Conservation (phyloP, 495 filamentous ascomycete species). For the Penicillium simplicissimum region DNA sequence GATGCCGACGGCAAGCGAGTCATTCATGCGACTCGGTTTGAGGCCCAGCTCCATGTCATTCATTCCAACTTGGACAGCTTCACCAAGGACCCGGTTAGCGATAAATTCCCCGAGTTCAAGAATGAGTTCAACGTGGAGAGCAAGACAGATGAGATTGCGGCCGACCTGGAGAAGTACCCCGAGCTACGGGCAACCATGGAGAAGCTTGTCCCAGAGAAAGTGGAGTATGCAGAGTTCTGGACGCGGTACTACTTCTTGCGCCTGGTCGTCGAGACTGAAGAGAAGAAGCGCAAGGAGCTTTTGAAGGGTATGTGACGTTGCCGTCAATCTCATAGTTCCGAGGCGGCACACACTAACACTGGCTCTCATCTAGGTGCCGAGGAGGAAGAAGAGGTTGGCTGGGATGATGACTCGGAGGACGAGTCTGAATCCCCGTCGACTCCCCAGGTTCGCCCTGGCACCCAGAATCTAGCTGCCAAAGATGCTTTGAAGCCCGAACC, state of each 20-base stretch:
- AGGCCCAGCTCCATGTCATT: constrained; percentile 93
- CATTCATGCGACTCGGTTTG: constrained; percentile 90
- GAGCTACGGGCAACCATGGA: constrained; percentile 93
- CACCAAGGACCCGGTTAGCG: constrained; percentile 72
- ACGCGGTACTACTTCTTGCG: constrained; percentile 93
- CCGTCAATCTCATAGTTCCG: not conserved
- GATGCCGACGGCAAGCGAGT: constrained; percentile 86
- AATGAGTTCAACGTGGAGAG: constrained; percentile 75
- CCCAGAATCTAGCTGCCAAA: constrained; percentile 24
- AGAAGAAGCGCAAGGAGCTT: constrained; percentile 84
- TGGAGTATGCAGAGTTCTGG: constrained; percentile 91
- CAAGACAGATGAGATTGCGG: constrained; percentile 82
- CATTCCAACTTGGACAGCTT: constrained; percentile 87
- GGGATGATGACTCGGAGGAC: constrained; percentile 79
- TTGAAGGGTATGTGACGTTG: constrained; percentile 70
- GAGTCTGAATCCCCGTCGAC: constrained; percentile 56
- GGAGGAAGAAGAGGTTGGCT: constrained; percentile 76
- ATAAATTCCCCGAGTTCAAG: constrained; percentile 74
- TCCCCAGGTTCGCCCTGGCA: constrained; percentile 37
- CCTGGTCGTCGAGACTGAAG: constrained; percentile 92
- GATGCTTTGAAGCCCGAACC: constrained; percentile 60
- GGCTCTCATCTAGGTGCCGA: constrained; percentile 48
- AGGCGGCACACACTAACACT: constrained; percentile 20
- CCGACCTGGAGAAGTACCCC: constrained; percentile 82
- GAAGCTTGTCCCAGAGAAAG: constrained; percentile 86